Evolutionary conservation across 257 asterid genomes (phyloP).

Genomic region (Plantago ovata): DNA sequence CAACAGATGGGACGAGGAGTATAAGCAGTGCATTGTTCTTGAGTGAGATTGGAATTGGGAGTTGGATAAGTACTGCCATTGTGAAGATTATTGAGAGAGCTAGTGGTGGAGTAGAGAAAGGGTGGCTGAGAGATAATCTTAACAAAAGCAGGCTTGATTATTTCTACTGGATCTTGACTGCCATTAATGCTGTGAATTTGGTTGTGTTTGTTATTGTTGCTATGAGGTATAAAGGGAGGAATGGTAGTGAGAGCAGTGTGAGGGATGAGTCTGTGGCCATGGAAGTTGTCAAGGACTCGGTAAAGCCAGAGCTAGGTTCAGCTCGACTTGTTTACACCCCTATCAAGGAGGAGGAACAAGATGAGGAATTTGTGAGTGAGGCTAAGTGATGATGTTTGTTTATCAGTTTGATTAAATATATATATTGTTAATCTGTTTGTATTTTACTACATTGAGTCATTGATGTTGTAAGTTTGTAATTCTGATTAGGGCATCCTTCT

Average conservation of each 20-base stretch:
- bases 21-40: slow-evolving; percentile 67
- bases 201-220: slow-evolving; percentile 46
- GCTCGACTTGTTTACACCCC: too few species aligned
- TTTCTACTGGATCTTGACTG: slow-evolving; percentile 59
- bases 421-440: too few species aligned
- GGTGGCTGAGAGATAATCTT: slow-evolving; percentile 61
- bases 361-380: too few species aligned
- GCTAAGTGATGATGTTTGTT: too few species aligned
- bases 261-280: slow-evolving; percentile 28
- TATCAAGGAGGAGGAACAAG: too few species aligned
- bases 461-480: too few species aligned
- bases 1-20: slow-evolving; percentile 75
- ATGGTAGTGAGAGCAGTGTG: slow-evolving; percentile 11
- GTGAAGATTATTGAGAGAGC: slow-evolving; percentile 46
- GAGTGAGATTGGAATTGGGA: slow-evolving; percentile 78
- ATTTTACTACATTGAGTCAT: too few species aligned
- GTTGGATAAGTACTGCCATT: slow-evolving; percentile 71
- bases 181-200: slow-evolving; percentile 50
- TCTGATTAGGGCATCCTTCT: too few species aligned
- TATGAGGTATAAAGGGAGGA: slow-evolving; percentile 35
- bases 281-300: neutral
- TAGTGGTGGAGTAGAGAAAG: slow-evolving; percentile 20
- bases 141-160: slow-evolving; percentile 48
- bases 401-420: too few species aligned
- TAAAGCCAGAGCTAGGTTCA: too few species aligned